Evolutionary conservation across 331 rosid genomes (phyloP).

Genomic region (Stylosanthes scabra): DNA sequence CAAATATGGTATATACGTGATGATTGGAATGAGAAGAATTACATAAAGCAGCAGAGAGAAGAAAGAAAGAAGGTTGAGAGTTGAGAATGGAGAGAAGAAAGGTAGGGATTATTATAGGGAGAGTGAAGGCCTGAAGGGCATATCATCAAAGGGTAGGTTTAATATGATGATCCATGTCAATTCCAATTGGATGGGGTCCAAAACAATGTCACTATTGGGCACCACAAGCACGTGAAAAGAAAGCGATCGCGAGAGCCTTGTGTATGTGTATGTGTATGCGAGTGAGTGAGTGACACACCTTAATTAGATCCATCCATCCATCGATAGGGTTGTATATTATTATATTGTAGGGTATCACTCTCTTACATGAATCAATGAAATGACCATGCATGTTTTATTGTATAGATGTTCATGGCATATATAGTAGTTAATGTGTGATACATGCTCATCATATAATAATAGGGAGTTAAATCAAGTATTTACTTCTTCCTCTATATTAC

Average conservation of each 20-base stretch:
- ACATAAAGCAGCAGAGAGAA: not conserved
- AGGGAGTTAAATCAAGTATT: not conserved
- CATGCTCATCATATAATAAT: not conserved
- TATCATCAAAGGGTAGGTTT: not conserved
- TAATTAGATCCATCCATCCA: no score
- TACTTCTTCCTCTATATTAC: no score
- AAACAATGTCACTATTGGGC: slow-evolving; percentile 37
- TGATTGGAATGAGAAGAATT: no score
- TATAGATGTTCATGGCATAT: not conserved
- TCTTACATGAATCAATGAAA: slow-evolving; percentile 5
- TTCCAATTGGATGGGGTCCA: slow-evolving; percentile 12
- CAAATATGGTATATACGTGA: not conserved
- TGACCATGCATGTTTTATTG: not conserved
- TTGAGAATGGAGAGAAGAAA: not conserved
- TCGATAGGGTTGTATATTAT: no score
- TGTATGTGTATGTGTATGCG: no score
- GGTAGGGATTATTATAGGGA: not conserved
- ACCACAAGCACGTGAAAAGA: slow-evolving; percentile 53
- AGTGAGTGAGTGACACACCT: no score
- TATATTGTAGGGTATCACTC: not conserved
- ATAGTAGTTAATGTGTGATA: not conserved
- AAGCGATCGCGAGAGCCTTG: slow-evolving; percentile 32
- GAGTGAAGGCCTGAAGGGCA: not conserved
- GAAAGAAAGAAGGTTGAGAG: not conserved
- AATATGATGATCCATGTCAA: no score